A percentile compares a stretch with the other conserved stretches of the same genome.
These are phyloP conservation scores for Aspergillus bertholletiae DNA, from an alignment of 495 filamentous ascomycete genomes.

Conservation along the genomic window DNA sequence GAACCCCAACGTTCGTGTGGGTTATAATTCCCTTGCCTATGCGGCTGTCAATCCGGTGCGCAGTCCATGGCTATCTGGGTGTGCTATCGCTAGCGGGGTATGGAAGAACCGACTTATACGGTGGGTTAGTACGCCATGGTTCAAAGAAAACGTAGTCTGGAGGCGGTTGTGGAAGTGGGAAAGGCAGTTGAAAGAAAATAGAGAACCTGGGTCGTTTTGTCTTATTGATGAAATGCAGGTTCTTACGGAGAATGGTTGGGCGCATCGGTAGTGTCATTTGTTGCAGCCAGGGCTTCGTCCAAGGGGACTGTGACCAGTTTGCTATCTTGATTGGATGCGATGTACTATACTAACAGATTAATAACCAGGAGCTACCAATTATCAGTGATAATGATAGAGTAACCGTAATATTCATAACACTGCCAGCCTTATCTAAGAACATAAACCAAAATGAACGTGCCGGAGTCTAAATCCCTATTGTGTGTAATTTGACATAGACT, in stretches of 20 bases:
- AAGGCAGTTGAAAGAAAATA: constrained; percentile 20
- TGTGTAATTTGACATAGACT: too few species aligned
- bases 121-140: constrained; percentile 30
- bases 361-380: too few species aligned
- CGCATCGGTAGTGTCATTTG: constrained; percentile 52
- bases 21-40: constrained; percentile 60
- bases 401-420: too few species aligned
- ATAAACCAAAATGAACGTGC: too few species aligned
- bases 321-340: too few species aligned
- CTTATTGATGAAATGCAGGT: constrained; percentile 86
- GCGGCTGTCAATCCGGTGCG: constrained; percentile 39
- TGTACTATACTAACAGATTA: too few species aligned
- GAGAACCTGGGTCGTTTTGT: constrained; percentile 60
- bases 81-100: constrained; percentile 34
- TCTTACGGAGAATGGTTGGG: constrained; percentile 70
- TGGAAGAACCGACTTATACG: constrained; percentile 59
- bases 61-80: constrained; percentile 35
- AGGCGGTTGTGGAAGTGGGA: background rate
- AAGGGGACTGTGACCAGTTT: too few species aligned
- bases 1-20: constrained; percentile 76
- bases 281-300: too few species aligned
- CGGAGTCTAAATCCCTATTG: too few species aligned
- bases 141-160: constrained; percentile 5
- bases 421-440: too few species aligned
- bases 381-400: too few species aligned